phyloP scores from a whole-genome alignment of 495 filamentous ascomycete species.

The Elaphomyces granulatus region DNA sequence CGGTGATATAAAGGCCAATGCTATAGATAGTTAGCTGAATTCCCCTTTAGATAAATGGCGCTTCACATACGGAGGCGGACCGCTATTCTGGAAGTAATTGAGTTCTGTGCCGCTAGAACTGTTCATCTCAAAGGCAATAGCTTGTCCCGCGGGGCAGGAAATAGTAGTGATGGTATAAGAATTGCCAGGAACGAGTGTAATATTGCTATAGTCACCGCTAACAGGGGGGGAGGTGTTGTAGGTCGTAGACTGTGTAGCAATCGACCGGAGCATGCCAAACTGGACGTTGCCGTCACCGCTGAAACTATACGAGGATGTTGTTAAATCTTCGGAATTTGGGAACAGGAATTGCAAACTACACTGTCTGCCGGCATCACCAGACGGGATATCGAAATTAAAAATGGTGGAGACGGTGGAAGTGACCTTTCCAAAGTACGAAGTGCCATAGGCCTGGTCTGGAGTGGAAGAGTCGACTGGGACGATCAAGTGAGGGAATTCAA shows the following conservation, averaged over 20 bases:
- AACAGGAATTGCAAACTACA: constrained; percentile 56
- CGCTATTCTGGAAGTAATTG: constrained; percentile 51
- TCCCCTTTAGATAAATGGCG: not conserved
- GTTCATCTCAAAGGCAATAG: constrained; percentile 38
- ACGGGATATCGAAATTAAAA: constrained; percentile 58
- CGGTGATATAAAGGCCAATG: constrained; percentile 49
- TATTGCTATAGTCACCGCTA: constrained; percentile 28
- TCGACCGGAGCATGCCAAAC: constrained; percentile 30
- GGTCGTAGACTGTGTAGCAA: constrained; percentile 30
- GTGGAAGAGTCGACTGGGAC: constrained; percentile 44
- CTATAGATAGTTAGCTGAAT: constrained; percentile 19
- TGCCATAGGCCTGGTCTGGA: constrained; percentile 38
- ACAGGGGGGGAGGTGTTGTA: constrained; percentile 36
- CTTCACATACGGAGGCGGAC: constrained; percentile 36
- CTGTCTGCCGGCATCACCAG: constrained; percentile 35
- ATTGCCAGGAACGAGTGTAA: constrained; percentile 40
- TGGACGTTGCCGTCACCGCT: constrained; percentile 43
- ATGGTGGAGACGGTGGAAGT: constrained; percentile 40
- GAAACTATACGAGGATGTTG: constrained; percentile 42
- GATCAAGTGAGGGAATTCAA: constrained; percentile 52
- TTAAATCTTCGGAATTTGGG: constrained; percentile 36
- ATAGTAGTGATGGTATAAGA: constrained; percentile 41
- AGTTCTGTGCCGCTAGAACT: constrained; percentile 37
- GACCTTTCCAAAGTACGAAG: constrained; percentile 39
- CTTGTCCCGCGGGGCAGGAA: constrained; percentile 38